phyloP scores from a whole-genome alignment of 2,329 filamentous ascomycete species.

The Scytalidium lignicola region DNA sequence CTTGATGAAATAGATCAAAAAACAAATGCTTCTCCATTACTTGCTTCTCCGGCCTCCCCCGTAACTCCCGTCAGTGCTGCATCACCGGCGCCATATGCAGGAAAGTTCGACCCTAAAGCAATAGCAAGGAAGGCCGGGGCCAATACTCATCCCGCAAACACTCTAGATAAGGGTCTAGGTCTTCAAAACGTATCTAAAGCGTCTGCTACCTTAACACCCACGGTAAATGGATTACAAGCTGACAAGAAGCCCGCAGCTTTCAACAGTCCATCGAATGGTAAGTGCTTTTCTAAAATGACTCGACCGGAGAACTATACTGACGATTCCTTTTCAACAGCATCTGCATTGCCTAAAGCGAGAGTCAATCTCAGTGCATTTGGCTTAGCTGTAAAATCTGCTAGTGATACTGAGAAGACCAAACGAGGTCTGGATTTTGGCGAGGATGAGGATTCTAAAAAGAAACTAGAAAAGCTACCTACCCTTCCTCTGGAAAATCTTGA shows the following conservation, averaged over 20 bases:
- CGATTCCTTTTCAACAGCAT: conserved; percentile 22
- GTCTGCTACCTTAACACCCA: conserved; percentile 35
- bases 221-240: conserved; percentile 34
- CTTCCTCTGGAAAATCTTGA: conserved; percentile 62
- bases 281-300: conserved; percentile 7
- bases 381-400: conserved; percentile 60
- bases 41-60: conserved; percentile 48
- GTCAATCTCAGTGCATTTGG: conserved; percentile 81
- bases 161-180: conserved; percentile 50
- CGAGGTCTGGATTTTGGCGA: conserved; percentile 81
- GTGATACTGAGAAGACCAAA: conserved; percentile 65
- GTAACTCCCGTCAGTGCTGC: conserved; percentile 42
- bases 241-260: conserved; percentile 37
- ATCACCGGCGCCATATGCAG: conserved; percentile 58
- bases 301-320: conserved; percentile 11
- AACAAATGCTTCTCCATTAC: conserved; percentile 38
- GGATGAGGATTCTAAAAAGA: conserved; percentile 80
- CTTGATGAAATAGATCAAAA: conserved; percentile 71
- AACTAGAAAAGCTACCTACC: conserved; percentile 84
- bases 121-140: conserved; percentile 74
- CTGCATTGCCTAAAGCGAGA: conserved; percentile 60
- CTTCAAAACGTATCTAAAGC: conserved; percentile 42
- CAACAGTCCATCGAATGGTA: conserved; percentile 35
- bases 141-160: conserved; percentile 47
- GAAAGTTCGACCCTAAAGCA: conserved; percentile 83